A percentile compares a stretch with the other conserved stretches of the same genome.
These are phyloP conservation scores for Trichoderma reesei DNA, from an alignment of 495 filamentous ascomycete genomes.

Conservation along the genomic window DNA sequence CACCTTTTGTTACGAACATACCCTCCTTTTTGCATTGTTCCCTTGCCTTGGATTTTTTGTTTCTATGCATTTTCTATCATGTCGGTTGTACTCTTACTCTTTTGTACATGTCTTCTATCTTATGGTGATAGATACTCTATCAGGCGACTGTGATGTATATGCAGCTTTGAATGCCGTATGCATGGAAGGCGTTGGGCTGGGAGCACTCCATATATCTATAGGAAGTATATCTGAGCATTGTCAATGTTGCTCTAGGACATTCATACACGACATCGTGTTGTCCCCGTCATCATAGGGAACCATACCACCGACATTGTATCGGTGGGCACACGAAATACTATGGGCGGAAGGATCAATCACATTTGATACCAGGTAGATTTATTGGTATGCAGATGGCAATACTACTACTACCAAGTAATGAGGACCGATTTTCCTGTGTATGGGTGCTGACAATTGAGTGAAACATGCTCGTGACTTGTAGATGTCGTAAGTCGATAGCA, in stretches of 20 bases:
- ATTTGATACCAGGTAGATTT: neutral
- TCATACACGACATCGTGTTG: neutral
- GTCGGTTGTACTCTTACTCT: neutral
- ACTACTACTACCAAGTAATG: neutral
- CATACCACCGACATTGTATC: neutral
- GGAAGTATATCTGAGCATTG: neutral
- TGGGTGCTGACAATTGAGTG: neutral
- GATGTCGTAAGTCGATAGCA: too few relatives aligned
- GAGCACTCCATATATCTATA: neutral
- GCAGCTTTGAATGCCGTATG: constrained; percentile 7
- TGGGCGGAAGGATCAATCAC: neutral
- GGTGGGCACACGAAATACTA: neutral
- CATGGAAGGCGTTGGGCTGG: constrained; percentile 5
- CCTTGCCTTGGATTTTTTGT: neutral
- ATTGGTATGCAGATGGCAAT: neutral
- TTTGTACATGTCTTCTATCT: constrained; percentile 3
- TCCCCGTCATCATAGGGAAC: neutral
- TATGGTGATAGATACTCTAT: neutral
- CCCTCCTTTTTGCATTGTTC: neutral
- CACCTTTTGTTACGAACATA: neutral
- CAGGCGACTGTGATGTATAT: neutral
- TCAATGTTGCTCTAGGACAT: neutral
- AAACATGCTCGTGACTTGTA: too few relatives aligned
- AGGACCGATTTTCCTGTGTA: neutral
- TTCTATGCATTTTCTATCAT: neutral